Evolutionary conservation across 2,329 filamentous ascomycete genomes (phyloP), one percentile per base, ranked within the genome.

Genomic region (Septoria petroselini): DNA sequence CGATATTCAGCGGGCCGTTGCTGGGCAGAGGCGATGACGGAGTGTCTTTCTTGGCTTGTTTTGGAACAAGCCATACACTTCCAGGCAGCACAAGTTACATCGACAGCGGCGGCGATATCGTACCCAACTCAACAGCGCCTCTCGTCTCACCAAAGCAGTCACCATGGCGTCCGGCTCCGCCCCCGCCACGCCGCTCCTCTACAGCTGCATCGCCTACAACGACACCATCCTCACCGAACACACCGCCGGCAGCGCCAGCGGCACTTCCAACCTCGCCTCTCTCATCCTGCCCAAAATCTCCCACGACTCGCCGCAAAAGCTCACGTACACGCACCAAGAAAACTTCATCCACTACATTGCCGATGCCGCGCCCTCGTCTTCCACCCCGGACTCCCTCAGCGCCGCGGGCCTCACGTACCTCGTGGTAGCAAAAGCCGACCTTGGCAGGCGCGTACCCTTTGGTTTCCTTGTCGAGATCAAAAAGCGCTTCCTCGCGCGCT

Each of bases 331-430:
- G 19, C 90, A 96, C 71, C 87, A 90, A 72, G 77, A 84, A 53
- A 84, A 94, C 70, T 89, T 93, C 76, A 93, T 97, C 70, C 91
- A 98, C 78, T 96, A 95, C 77, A 86, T 97, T 66, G 82, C 91
- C 64, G 87, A 93, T 66, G 83, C 89, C 0, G 38, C 55, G 6
- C 57, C 63, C 30, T 62, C 65, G 4, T 58, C 57, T 23, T 53
- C 57, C 17, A 50, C 52, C n/a, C 44, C 62, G 12, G 57, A 61
- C 49, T 65, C 64, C 53, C 57, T 66, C 48, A 65, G 61, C 62
- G 58, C 76, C 77, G 88, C 88, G 45, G 88, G 90, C 1, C 80
- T 98, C 31, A 95, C 90, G 39, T 98, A 93, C 72, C 81, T 98
- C 41, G 89, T 95, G 52, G 83, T 98, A 55, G 87, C 91, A 41